Base-by-base conservation (phyloP, 345 rosid genomes). In the Citrus maxima region DNA sequence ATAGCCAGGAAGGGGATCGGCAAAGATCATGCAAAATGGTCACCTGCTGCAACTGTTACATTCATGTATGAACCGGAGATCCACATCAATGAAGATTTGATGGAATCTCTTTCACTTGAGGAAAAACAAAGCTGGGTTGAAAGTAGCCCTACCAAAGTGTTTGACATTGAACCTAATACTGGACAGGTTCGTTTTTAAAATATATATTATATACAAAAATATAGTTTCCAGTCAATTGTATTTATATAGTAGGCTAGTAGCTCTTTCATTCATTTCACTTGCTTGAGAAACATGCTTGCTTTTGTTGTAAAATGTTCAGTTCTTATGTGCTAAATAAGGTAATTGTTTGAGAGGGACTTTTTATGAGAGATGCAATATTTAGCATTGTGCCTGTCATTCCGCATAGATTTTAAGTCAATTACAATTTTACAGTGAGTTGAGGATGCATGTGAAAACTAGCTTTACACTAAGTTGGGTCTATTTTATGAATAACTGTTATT, bases 31-130 rank as follows among this genome's bases (percentile, higher is more conserved):
- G 98, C 98, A 0, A 94, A 96, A 81, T 94, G 98, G 98, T 94
- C 98, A 40, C 99, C 99, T 38, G 98, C 99, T 12, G 99, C 99
- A n/a, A 94, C 99, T 46, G 98, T 94, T 22, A 94, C 99, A 65
- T 93, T 96, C 77, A 89, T 96, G 97, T 92, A 89, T 80, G 97
- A 93, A 82, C 98, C 99, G 19, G 99, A 94, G n/a, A 94, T 96
- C 12, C 85, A 86, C 32, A 91, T 94, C 68, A 94, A 96, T 74
- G 95, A 93, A 84, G 99, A 93, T 46, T 37, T 96, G 95, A 90
- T 94, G 98, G 94, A 88, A 25, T 85, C 83, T 60, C 83, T 93
- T 88, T 79, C 94, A 13, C 90, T 89, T 9, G 93, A 90, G 24
- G 98, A 94, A 61, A 96, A 92, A 73, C 82, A 77, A 10, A 87